Evolutionary conservation across 1,284 basidiomycete species (phyloP).

Genomic region (Naganishia sp.): DNA sequence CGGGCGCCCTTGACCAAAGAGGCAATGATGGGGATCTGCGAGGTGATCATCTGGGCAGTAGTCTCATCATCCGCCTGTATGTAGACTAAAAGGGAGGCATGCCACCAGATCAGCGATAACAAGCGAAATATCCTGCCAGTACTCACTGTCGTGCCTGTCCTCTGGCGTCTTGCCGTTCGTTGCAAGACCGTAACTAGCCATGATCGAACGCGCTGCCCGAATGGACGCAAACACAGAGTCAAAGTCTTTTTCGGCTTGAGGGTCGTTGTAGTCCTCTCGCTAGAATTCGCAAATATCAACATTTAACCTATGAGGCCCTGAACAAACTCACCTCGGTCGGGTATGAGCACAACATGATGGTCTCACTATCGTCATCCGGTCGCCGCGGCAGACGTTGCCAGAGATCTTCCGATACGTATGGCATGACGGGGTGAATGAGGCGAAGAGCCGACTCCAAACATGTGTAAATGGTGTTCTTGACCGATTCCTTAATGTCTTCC

Average conservation of each 20-base stretch:
- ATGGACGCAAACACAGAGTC: slow-evolving; percentile 82
- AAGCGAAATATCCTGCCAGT: neutral
- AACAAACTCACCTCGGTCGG: slow-evolving; percentile 68
- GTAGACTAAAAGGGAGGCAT: slow-evolving; percentile 62
- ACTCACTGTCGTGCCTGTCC: slow-evolving; percentile 52
- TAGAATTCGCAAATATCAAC: slow-evolving; percentile 46
- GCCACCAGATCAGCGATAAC: neutral
- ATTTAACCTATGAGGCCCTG: slow-evolving; percentile 16
- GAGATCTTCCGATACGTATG: slow-evolving; percentile 96
- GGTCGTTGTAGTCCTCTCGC: slow-evolving; percentile 67
- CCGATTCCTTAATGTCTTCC: slow-evolving; percentile 67
- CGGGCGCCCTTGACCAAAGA: slow-evolving; percentile 89
- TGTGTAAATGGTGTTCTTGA: slow-evolving; percentile 94
- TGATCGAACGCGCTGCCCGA: slow-evolving; percentile 78
- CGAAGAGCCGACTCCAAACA: slow-evolving; percentile 88
- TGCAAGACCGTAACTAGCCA: slow-evolving; percentile 87
- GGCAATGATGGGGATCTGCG: slow-evolving; percentile 72
- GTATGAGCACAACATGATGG: slow-evolving; percentile 86
- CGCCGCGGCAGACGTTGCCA: slow-evolving; percentile 94
- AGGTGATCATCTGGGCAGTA: slow-evolving; percentile 67
- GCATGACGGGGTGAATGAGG: slow-evolving; percentile 97
- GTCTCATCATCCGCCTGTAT: slow-evolving; percentile 69
- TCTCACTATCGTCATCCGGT: slow-evolving; percentile 74
- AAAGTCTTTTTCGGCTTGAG: slow-evolving; percentile 78
- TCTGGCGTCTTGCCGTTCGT: slow-evolving; percentile 63